A percentile compares a stretch with the other conserved stretches of the same genome.
phyloP scores from a whole-genome alignment of 208 protist genomes.

The Novymonas esmeraldas region DNA sequence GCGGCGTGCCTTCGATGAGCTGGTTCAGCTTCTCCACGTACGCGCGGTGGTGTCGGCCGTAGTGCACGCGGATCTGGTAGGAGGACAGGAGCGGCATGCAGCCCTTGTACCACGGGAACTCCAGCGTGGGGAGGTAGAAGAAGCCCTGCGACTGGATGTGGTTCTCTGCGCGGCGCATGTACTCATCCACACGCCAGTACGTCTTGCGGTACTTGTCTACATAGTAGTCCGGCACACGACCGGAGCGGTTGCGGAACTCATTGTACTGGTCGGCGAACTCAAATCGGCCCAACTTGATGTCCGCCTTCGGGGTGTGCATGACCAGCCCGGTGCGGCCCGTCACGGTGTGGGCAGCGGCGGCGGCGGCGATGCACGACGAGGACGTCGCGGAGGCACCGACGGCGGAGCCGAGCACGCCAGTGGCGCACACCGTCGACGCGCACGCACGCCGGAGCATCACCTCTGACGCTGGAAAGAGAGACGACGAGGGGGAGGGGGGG shows the following conservation, averaged over 20 bases:
- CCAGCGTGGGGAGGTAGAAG: constrained; percentile 90
- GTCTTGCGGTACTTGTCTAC: constrained; percentile 83
- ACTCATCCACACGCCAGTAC: constrained; percentile 91
- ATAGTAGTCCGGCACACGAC: constrained; percentile 81
- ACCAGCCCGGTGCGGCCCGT: constrained; percentile 25
- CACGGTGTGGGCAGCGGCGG: constrained; percentile 4
- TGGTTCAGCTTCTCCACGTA: constrained; percentile 93
- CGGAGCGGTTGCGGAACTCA: constrained; percentile 84
- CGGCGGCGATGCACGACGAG: constrained; percentile 5
- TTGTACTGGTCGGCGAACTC: constrained; percentile 87
- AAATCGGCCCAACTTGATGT: constrained; percentile 76
- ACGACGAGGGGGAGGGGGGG: neutral
- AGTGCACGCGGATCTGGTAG: constrained; percentile 91
- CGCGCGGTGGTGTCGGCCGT: constrained; percentile 86
- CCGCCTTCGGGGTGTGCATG: constrained; percentile 86
- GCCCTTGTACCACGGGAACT: constrained; percentile 92
- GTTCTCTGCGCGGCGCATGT: constrained; percentile 81
- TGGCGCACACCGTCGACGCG: constrained; percentile 3
- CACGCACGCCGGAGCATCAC: constrained; percentile 42
- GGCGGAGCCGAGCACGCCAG: constrained; percentile 17
- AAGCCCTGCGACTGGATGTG: constrained; percentile 83
- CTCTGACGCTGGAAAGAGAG: neutral
- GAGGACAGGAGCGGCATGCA: constrained; percentile 88
- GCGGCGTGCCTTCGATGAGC: constrained; percentile 85
- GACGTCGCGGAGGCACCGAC: constrained; percentile 6